phyloP scores from a whole-genome alignment of 2,329 filamentous ascomycete species.

The Trichoderma endophyticum region DNA sequence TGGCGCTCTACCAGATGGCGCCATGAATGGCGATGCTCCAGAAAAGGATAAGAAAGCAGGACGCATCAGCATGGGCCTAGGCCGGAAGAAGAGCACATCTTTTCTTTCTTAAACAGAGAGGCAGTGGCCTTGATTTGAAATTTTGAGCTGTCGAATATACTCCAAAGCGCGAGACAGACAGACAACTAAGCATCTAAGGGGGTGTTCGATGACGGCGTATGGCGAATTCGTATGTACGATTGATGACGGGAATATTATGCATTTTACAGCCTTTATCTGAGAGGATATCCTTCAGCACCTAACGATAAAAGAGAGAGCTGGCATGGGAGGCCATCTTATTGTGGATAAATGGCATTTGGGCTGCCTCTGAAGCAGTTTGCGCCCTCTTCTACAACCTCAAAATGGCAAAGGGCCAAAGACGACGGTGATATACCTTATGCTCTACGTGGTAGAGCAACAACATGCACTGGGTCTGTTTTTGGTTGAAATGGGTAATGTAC shows the following conservation, averaged over 20 bases:
- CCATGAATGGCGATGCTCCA: constrained; percentile 31
- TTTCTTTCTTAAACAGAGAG: constrained; percentile 29
- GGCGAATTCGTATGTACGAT: constrained; percentile 21
- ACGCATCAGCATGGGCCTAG: constrained; percentile 64
- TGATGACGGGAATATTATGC: constrained; percentile 18
- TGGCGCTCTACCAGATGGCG: constrained; percentile 25
- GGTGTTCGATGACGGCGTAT: constrained; percentile 13
- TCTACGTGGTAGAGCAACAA: not conserved
- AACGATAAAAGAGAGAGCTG: not conserved
- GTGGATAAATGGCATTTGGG: not conserved
- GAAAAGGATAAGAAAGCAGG: constrained; percentile 60
- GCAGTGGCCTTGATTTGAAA: not conserved
- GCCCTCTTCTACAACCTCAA: not conserved
- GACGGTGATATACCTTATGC: not conserved
- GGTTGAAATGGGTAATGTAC: not conserved
- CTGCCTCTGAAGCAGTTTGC: not conserved
- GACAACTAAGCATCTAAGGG: not conserved
- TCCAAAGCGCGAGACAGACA: not conserved
- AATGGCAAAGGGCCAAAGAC: not conserved
- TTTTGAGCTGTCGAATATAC: constrained; percentile 12
- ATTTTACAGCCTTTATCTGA: constrained; percentile 5
- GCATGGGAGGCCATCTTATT: not conserved
- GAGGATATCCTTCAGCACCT: not conserved
- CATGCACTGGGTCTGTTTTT: not conserved
- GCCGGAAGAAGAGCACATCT: constrained; percentile 67